These are phyloP conservation scores for Neobulgaria alba DNA, from an alignment of 2,329 filamentous ascomycete species.

Conservation along the genomic window DNA sequence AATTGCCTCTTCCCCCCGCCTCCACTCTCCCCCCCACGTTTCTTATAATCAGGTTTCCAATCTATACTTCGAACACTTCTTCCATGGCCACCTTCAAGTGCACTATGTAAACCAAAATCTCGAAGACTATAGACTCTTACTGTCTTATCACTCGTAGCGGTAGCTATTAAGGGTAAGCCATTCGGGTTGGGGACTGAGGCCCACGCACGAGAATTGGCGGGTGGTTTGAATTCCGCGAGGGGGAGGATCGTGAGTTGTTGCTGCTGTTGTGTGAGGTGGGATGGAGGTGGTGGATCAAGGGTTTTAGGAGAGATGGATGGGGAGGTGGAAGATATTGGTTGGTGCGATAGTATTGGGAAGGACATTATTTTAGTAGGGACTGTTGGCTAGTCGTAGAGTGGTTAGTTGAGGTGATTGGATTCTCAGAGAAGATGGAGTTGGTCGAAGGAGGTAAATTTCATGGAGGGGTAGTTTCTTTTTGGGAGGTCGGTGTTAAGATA, in stretches of 20 bases:
- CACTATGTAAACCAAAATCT: conserved; percentile 69
- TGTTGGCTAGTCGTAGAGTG: too few relatives aligned
- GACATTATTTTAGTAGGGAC: too few relatives aligned
- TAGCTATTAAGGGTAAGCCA: conserved; percentile 72
- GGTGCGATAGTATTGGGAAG: too few relatives aligned
- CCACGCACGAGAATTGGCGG: conserved; percentile 71
- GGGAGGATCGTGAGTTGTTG: conserved; percentile 11
- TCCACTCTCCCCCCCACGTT: conserved; percentile 18
- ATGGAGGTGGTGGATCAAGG: too few relatives aligned
- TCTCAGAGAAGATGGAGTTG: too few relatives aligned
- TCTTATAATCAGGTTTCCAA: conserved; percentile 70
- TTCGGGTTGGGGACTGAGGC: conserved; percentile 75
- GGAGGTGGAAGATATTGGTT: too few relatives aligned
- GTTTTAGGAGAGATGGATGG: too few relatives aligned
- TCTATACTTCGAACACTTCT: conserved; percentile 77
- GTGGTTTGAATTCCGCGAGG: conserved; percentile 32
- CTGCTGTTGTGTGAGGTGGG: too few relatives aligned
- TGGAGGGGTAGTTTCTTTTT: too few relatives aligned
- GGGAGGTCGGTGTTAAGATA: too few relatives aligned
- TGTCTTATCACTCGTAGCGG: conserved; percentile 75
- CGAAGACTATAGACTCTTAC: conserved; percentile 84
- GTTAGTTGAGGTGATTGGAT: too few relatives aligned
- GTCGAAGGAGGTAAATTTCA: too few relatives aligned
- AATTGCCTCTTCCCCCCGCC: conserved; percentile 55
- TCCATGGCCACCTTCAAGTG: conserved; percentile 79